These are phyloP conservation scores for Megacollybia marginata DNA, from an alignment of 768 basidiomycete species.

Conservation along the genomic window DNA sequence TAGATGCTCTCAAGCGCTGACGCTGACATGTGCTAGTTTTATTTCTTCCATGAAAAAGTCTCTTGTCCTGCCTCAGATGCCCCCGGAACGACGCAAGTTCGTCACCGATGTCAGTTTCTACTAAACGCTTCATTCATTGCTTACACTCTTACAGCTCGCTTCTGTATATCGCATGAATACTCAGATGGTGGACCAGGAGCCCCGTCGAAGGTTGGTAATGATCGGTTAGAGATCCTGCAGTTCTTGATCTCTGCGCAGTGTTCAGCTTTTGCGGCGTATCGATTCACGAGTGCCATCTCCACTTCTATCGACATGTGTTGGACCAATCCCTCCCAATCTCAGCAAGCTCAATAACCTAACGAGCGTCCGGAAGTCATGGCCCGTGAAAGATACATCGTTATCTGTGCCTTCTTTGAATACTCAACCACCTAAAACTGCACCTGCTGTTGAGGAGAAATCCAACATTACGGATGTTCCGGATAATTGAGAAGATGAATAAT, in stretches of 20 bases:
- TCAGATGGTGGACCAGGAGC: slow-evolving; percentile 88
- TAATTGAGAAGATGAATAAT: slow-evolving; percentile 49
- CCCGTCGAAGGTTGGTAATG: slow-evolving; percentile 51
- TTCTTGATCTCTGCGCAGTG: slow-evolving; percentile 29
- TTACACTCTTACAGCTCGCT: slow-evolving; percentile 45
- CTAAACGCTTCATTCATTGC: background rate
- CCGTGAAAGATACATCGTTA: slow-evolving; percentile 3
- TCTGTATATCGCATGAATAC: slow-evolving; percentile 76
- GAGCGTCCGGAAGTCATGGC: slow-evolving; percentile 4
- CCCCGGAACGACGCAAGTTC: slow-evolving; percentile 72
- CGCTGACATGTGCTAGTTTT: slow-evolving; percentile 40
- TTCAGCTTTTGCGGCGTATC: slow-evolving; percentile 73
- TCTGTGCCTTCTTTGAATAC: background rate
- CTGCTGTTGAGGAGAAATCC: slow-evolving; percentile 3
- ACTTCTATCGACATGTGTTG: slow-evolving; percentile 46
- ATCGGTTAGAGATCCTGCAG: background rate
- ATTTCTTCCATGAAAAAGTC: slow-evolving; percentile 56
- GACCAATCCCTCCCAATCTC: slow-evolving; percentile 31
- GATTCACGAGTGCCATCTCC: slow-evolving; percentile 77
- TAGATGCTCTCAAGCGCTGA: slow-evolving; percentile 7
- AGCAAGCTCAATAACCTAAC: slow-evolving; percentile 60
- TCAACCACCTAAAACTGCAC: slow-evolving; percentile 9
- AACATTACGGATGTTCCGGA: slow-evolving; percentile 35
- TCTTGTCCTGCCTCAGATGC: slow-evolving; percentile 78
- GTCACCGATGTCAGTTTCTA: slow-evolving; percentile 57